Percentiles rank a stretch among this genome's conserved stretches.
Evolutionary conservation across 768 basidiomycete species (phyloP).

Genomic region (Cystofilobasidium macerans): DNA sequence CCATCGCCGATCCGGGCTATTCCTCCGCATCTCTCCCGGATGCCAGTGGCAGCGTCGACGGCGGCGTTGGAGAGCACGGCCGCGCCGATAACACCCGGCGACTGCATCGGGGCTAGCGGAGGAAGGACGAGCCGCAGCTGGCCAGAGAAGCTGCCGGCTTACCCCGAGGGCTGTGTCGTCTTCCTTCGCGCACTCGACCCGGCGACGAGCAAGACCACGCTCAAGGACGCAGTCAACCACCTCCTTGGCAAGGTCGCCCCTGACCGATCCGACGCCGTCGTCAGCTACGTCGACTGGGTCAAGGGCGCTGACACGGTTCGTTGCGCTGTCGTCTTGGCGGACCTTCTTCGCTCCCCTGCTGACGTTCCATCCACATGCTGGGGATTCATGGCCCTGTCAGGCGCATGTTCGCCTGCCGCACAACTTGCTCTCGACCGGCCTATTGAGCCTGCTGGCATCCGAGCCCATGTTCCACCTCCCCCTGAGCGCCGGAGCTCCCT

Average conservation of each 20-base stretch:
- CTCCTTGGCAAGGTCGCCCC: not conserved
- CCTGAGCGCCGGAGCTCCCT: not conserved
- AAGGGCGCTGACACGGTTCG: not conserved
- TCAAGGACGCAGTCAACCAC: not conserved
- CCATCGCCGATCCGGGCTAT: too few species aligned
- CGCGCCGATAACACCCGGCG: too few species aligned
- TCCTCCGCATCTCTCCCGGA: too few species aligned
- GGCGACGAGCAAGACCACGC: not conserved
- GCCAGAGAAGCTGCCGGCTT: too few species aligned
- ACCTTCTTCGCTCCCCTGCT: not conserved
- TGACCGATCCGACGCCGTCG: not conserved
- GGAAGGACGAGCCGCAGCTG: too few species aligned
- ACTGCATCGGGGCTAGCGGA: too few species aligned
- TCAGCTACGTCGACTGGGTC: conserved; percentile 2
- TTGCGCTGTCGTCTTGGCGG: not conserved
- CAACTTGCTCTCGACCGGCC: not conserved
- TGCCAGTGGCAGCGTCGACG: too few species aligned
- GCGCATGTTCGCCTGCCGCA: not conserved
- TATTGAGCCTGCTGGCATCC: not conserved
- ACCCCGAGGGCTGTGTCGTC: not conserved
- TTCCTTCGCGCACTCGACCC: not conserved
- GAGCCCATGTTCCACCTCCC: not conserved
- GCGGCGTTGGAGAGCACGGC: too few species aligned
- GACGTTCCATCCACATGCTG: too few species aligned
- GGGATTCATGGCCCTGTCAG: not conserved